Percentiles rank a stretch among this genome's conserved stretches.
These are phyloP conservation scores for Aspergillus diversus DNA, from an alignment of 495 filamentous ascomycete genomes.

Conservation along the genomic window DNA sequence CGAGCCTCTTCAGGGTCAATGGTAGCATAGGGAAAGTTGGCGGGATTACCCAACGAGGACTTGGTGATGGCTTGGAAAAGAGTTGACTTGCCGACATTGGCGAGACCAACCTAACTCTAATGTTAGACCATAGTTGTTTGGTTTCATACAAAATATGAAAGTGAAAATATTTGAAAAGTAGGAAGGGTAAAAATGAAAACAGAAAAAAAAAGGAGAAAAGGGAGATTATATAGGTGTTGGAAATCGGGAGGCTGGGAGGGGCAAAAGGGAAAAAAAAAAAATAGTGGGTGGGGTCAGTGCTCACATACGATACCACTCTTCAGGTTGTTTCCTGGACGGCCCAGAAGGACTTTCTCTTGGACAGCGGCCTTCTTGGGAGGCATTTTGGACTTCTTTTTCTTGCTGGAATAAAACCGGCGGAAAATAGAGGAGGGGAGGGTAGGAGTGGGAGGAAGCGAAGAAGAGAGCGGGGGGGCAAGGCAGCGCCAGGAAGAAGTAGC, in stretches of 20 bases:
- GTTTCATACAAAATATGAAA: slow-evolving; percentile 23
- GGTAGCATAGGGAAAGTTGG: slow-evolving; percentile 99
- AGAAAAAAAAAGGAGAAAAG: slow-evolving; percentile 30
- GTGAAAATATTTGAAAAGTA: neutral
- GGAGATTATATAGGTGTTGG: slow-evolving; percentile 25
- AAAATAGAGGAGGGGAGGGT: slow-evolving; percentile 36
- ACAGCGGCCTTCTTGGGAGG: slow-evolving; percentile 58
- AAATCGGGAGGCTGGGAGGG: slow-evolving; percentile 33
- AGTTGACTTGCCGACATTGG: slow-evolving; percentile 99
- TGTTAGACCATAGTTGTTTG: slow-evolving; percentile 17
- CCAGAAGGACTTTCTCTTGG: slow-evolving; percentile 68
- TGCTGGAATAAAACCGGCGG: slow-evolving; percentile 49
- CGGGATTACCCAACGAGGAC: slow-evolving; percentile 95
- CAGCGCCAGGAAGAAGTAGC: slow-evolving; percentile 31
- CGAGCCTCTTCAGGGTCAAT: slow-evolving; percentile 98
- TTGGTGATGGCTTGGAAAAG: slow-evolving; percentile 99
- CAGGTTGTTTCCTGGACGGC: slow-evolving; percentile 95
- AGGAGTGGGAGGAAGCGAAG: slow-evolving; percentile 24
- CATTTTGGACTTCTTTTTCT: slow-evolving; percentile 53
- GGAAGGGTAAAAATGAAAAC: slow-evolving; percentile 32
- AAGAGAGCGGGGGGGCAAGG: slow-evolving; percentile 31
- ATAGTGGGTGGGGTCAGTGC: slow-evolving; percentile 45
- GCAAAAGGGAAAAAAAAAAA: slow-evolving; percentile 37
- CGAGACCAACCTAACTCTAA: slow-evolving; percentile 81
- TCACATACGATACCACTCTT: slow-evolving; percentile 99